Evolutionary conservation across 192 early-diverging fungal genomes (phyloP).

Genomic region (Gigaspora rosea): DNA sequence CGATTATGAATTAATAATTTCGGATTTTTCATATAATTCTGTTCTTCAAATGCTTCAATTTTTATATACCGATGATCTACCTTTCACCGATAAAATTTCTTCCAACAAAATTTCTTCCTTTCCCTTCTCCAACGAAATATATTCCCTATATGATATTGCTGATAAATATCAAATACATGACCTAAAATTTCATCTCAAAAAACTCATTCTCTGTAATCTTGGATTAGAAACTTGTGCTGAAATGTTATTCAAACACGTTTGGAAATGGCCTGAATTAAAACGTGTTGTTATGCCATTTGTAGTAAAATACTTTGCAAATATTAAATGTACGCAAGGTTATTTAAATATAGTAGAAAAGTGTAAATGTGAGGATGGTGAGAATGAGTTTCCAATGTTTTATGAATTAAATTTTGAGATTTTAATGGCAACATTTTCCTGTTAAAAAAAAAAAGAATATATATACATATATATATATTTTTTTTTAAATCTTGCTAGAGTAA

Average conservation of each 20-base stretch:
- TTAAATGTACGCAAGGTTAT: background rate
- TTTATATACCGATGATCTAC: background rate
- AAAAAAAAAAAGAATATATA: no score
- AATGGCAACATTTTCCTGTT: no score
- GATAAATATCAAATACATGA: constrained; percentile 16
- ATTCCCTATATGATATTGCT: background rate
- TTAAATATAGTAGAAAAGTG: background rate
- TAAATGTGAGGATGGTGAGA: background rate
- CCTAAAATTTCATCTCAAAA: background rate
- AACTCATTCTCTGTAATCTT: background rate
- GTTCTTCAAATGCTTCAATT: constrained; percentile 6
- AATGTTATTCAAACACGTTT: constrained; percentile 12
- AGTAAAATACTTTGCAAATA: background rate
- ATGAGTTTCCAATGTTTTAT: background rate
- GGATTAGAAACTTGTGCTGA: background rate
- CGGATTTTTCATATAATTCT: constrained; percentile 3
- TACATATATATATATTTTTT: no score
- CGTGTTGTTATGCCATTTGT: background rate
- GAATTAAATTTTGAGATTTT: background rate
- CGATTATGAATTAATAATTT: background rate
- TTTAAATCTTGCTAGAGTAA: no score
- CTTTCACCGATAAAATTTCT: background rate
- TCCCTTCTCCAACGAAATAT: background rate
- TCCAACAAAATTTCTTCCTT: no score
- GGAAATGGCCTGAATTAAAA: constrained; percentile 29